These are phyloP conservation scores for Stylonectria norvegica DNA, from an alignment of 2,329 filamentous ascomycete species.

Conservation along the genomic window DNA sequence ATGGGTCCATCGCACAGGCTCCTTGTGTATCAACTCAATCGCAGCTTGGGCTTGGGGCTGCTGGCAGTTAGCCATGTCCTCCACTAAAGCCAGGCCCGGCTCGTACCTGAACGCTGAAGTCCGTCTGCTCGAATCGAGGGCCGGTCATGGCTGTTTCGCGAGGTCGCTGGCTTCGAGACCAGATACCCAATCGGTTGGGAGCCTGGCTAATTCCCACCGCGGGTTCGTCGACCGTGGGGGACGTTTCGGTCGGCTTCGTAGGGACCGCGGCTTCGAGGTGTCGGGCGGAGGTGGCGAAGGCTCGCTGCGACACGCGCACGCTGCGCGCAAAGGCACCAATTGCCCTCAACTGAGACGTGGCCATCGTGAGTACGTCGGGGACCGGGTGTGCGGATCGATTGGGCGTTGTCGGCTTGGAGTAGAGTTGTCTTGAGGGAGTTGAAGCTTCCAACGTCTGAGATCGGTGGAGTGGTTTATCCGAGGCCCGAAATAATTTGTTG, in stretches of 20 bases:
- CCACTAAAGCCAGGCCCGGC: constrained; percentile 4
- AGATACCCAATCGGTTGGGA: constrained; percentile 77
- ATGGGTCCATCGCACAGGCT: constrained; percentile 90
- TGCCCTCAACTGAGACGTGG: constrained; percentile 46
- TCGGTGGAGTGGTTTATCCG: constrained; percentile 24
- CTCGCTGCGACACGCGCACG: constrained; percentile 42
- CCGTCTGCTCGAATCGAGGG: constrained; percentile 94
- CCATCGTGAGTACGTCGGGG: constrained; percentile 32
- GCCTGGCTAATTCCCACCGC: constrained; percentile 65
- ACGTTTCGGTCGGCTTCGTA: constrained; percentile 38
- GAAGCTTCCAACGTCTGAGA: constrained; percentile 13
- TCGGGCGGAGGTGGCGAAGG: constrained; percentile 48
- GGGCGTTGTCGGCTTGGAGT: constrained; percentile 20
- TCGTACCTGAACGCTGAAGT: constrained; percentile 82
- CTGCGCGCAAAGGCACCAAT: constrained; percentile 43
- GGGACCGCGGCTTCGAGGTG: constrained; percentile 43
- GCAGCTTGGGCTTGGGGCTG: constrained; percentile 87
- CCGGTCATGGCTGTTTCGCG: constrained; percentile 84
- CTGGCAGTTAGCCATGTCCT: constrained; percentile 19
- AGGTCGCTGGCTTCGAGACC: constrained; percentile 83
- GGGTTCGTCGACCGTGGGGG: constrained; percentile 43
- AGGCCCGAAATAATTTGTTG: constrained; percentile 20
- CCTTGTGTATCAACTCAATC: constrained; percentile 93
- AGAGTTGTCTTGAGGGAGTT: constrained; percentile 23
- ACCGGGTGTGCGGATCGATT: constrained; percentile 27